A percentile compares a stretch with the other conserved stretches of the same genome.
Evolutionary conservation across 208 protist species (phyloP).

Genomic region (Acanthamoeba lenticulata): DNA sequence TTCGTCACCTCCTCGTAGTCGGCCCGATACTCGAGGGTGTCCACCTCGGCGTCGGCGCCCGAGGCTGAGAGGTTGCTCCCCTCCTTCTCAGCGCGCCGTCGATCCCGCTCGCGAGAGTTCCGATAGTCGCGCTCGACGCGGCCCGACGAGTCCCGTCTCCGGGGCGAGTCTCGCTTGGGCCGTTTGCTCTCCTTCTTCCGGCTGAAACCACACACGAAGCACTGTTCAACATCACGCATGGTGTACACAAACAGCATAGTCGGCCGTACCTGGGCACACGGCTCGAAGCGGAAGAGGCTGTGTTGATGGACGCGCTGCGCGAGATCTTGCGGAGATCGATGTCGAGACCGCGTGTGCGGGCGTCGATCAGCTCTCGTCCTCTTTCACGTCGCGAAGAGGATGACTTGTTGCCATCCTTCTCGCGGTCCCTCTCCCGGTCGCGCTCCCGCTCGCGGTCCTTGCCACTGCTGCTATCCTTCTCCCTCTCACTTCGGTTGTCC

Average conservation of each 20-base stretch:
- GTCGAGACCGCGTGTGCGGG: neutral
- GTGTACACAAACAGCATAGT: neutral
- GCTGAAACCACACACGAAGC: neutral
- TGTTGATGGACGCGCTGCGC: neutral
- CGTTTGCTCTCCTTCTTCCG: constrained; percentile 19
- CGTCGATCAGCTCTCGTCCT: neutral
- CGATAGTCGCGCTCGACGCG: neutral
- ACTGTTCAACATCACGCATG: neutral
- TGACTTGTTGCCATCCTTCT: neutral
- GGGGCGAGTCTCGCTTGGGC: constrained; percentile 7
- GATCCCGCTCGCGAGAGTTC: neutral
- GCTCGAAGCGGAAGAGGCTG: neutral
- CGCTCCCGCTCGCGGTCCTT: neutral
- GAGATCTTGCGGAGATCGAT: constrained; percentile 1
- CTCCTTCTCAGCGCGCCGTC: neutral
- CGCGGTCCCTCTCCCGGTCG: neutral
- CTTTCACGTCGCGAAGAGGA: no score
- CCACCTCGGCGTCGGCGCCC: neutral
- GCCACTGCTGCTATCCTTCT: neutral
- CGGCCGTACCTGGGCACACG: neutral
- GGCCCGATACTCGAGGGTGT: neutral
- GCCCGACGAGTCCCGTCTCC: neutral
- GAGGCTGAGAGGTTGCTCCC: neutral
- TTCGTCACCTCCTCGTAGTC: constrained; percentile 43
- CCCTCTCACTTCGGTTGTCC: neutral